Conservation (phyloP, 305 asterid genomes). For the Andrographis paniculata region DNA sequence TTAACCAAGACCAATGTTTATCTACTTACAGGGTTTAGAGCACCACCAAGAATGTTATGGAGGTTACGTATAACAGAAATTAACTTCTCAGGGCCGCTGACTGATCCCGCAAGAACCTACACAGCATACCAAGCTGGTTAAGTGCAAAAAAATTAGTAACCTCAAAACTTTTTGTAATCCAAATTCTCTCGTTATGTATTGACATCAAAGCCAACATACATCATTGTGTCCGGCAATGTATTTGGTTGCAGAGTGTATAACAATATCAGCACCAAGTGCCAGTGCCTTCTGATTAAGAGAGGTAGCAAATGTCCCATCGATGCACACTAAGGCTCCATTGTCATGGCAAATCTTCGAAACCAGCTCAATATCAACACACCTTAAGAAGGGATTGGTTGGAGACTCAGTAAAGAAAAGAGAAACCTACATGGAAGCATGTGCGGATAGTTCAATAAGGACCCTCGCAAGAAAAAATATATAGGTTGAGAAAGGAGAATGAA, state of each 20-base stretch:
- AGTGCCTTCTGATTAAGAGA: constrained; percentile 94
- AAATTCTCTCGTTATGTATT: background rate
- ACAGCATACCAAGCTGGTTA: background rate
- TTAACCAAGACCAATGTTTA: background rate
- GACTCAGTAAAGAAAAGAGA: constrained; percentile 89
- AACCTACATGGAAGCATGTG: constrained; percentile 46
- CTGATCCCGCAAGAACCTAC: constrained; percentile 86
- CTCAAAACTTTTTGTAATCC: background rate
- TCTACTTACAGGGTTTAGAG: constrained; percentile 78
- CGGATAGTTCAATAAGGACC: background rate
- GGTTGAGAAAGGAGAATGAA: background rate
- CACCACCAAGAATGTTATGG: constrained; percentile 94
- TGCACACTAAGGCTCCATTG: constrained; percentile 75
- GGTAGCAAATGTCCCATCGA: constrained; percentile 96
- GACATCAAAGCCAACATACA: constrained; percentile 32
- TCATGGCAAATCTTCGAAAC: constrained; percentile 90
- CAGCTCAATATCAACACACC: constrained; percentile 93
- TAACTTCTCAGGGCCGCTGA: constrained; percentile 84
- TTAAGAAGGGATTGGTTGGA: constrained; percentile 92
- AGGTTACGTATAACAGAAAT: constrained; percentile 64
- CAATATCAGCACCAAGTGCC: constrained; percentile 92
- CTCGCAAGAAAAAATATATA: background rate
- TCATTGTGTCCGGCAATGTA: constrained; percentile 94
- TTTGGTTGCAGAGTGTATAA: constrained; percentile 91
- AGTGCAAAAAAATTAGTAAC: background rate